Conservation (phyloP, 371 early-diverging fungal species). For the Umbelopsis sp. region DNA sequence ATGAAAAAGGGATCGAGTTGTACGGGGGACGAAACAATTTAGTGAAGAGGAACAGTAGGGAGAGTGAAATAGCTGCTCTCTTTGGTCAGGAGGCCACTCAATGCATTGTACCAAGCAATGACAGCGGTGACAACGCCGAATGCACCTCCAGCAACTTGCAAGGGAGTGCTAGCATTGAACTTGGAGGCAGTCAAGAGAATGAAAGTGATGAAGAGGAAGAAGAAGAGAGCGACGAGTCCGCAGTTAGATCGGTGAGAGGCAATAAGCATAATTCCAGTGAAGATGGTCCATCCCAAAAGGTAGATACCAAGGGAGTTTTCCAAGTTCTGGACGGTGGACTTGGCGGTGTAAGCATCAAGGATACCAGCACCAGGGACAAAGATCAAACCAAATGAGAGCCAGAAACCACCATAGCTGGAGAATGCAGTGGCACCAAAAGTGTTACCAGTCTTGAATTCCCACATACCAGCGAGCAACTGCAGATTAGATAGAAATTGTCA, state of each 20-base stretch:
- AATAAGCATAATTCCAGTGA: slow-evolving; percentile 69
- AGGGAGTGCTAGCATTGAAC: slow-evolving; percentile 36
- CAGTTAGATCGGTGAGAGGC: slow-evolving; percentile 68
- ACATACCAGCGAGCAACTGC: slow-evolving; percentile 80
- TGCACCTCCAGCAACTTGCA: slow-evolving; percentile 63
- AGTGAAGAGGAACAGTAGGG: slow-evolving; percentile 55
- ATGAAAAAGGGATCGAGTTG: neutral
- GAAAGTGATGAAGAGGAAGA: slow-evolving; percentile 66
- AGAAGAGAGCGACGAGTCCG: slow-evolving; percentile 64
- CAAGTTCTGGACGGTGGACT: slow-evolving; percentile 38
- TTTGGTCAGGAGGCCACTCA: slow-evolving; percentile 62
- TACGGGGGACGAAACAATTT: slow-evolving; percentile 18
- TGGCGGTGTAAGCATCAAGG: slow-evolving; percentile 40
- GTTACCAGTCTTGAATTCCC: slow-evolving; percentile 78
- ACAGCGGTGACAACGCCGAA: slow-evolving; percentile 70
- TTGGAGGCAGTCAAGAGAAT: slow-evolving; percentile 59
- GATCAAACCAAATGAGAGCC: slow-evolving; percentile 73
- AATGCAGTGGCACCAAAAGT: slow-evolving; percentile 88
- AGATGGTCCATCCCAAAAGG: slow-evolving; percentile 69
- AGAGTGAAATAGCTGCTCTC: slow-evolving; percentile 60
- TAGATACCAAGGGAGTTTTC: slow-evolving; percentile 70
- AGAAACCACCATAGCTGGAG: slow-evolving; percentile 79
- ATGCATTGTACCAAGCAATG: slow-evolving; percentile 76
- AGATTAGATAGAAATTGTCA: neutral
- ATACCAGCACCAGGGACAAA: slow-evolving; percentile 63